Evolutionary conservation across 345 rosid genomes (phyloP), one percentile per base, ranked within the genome.

Genomic region (Acer campestre): DNA sequence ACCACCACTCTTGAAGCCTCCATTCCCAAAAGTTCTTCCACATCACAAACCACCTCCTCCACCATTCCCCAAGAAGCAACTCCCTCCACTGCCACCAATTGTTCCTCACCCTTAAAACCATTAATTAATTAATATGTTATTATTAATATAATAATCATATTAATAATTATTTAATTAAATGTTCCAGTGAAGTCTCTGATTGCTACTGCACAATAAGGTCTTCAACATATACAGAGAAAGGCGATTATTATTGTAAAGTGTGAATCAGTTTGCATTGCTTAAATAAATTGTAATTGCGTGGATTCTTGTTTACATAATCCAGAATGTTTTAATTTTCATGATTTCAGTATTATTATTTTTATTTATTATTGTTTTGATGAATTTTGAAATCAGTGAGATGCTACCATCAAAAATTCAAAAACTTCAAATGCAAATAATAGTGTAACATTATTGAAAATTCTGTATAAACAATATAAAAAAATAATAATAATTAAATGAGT

Each of bases 1-100:
- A 9, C 70, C 77, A 74, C 70, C 61, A n/a, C 12, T 74, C 61
- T 48, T 25, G 85, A 85, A 85, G 75, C 93, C 95, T 67, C 90
- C 90, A 8, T 77, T 86, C 64, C 51, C 40, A 14, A 67, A 84
- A 70, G 68, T 77, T 63, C 82, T 13, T 48, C 74, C 80, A 27
- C 75, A 77, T 79, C 94, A 88, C 68, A 67, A 78, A 56, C 25
- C 61, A 56, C 11, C 6, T 20, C 23, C 61, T 17, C 23, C 86
- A 51, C 79, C 35, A 31, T 31, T 86, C 63, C 89, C 86, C 16
- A 83, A 85, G 75, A 35, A 35, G 38, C 38, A 35, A 35, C 40
- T 9, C 27, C 87, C 87, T 55, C 84, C 77, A 44, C 48, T 80
- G 22, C 83, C 86, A 2, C 75, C 89, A 75, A 58, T 74, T 49